Evolutionary conservation across 345 rosid genomes (phyloP).

Genomic region (Eucalyptus virginea): DNA sequence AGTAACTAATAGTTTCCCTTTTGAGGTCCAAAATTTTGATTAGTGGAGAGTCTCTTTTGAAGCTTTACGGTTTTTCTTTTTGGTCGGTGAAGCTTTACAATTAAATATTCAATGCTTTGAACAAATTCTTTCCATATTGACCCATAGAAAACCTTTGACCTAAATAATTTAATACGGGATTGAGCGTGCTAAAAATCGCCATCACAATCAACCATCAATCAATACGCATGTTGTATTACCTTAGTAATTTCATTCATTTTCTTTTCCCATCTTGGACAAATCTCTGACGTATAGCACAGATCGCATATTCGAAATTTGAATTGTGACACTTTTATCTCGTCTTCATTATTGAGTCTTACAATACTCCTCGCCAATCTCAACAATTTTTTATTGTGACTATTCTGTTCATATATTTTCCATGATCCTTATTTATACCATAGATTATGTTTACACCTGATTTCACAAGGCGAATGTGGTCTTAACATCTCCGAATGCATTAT

Average conservation of each 20-base stretch:
- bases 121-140: neutral
- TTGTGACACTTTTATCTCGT: neutral
- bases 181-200: neutral
- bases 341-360: neutral
- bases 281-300: neutral
- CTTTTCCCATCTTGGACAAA: neutral
- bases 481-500: neutral
- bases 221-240: neutral
- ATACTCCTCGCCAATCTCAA: neutral
- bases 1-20: neutral
- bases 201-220: neutral
- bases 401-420: neutral
- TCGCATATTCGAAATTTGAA: neutral
- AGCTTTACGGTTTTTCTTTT: neutral
- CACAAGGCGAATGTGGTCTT: neutral
- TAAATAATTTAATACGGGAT: neutral
- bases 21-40: neutral
- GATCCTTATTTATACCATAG: neutral
- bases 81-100: too few species aligned
- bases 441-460: neutral
- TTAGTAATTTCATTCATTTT: neutral
- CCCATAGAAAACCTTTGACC: neutral
- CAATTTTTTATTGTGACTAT: neutral
- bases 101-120: neutral
- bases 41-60: neutral